Evolutionary conservation across 2,329 filamentous ascomycete genomes (phyloP).

Genomic region (Pseudopithomyces chartarum): DNA sequence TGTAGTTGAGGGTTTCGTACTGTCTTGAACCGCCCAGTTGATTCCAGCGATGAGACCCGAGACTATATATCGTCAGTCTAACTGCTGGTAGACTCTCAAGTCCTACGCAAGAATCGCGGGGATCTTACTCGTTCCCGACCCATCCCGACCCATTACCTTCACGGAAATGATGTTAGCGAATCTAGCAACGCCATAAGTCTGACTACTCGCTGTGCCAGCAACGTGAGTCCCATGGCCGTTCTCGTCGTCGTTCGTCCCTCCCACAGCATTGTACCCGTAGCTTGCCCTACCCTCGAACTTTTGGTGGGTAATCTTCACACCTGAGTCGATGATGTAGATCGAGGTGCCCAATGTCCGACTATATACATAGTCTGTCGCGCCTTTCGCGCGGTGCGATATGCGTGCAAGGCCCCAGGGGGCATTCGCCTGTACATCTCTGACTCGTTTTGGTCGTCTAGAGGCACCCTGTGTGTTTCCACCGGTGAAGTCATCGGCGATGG

Average conservation of each 20-base stretch:
- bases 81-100: no score
- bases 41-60: constrained; percentile 19
- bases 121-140: constrained; percentile 9
- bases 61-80: neutral
- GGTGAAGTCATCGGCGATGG: constrained; percentile 64
- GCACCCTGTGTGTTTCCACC: neutral
- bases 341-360: constrained; percentile 88
- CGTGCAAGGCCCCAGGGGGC: constrained; percentile 95
- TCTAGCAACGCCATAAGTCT: constrained; percentile 98
- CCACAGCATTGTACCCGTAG: constrained; percentile 93
- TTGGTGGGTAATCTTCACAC: constrained; percentile 86
- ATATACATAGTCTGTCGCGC: constrained; percentile 93
- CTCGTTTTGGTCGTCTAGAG: neutral
- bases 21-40: constrained; percentile 26
- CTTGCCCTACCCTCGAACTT: constrained; percentile 92
- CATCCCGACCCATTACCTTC: constrained; percentile 73
- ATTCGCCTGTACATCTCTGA: constrained; percentile 73
- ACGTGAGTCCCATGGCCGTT: constrained; percentile 98
- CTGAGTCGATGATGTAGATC: constrained; percentile 96
- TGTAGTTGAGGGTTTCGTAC: no score
- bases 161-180: constrained; percentile 93
- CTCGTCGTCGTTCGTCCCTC: constrained; percentile 83
- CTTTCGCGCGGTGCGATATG: constrained; percentile 87
- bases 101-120: no score
- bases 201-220: constrained; percentile 92